A percentile compares a stretch with the other conserved stretches of the same genome.
Conservation (phyloP, 2,329 filamentous ascomycete genomes). For the Cladosporium halotolerans region DNA sequence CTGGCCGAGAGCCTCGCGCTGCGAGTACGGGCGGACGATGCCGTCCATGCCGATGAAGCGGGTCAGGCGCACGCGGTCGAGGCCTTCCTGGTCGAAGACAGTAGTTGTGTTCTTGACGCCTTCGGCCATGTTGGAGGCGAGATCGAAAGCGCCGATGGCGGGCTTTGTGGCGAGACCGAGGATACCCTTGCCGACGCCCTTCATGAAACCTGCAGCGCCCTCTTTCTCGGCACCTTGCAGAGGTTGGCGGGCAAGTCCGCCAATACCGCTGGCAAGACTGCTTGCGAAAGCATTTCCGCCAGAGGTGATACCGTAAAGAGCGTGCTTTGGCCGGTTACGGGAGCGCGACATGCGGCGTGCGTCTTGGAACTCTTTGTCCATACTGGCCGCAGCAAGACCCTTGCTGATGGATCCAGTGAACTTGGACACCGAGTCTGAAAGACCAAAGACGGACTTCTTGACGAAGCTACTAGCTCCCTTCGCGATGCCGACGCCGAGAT, state of each 20-base stretch:
- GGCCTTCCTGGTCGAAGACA: slow-evolving; percentile 88
- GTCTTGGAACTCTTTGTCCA: slow-evolving; percentile 98
- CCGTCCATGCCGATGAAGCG: slow-evolving; percentile 90
- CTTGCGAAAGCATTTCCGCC: slow-evolving; percentile 93
- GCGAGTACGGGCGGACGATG: slow-evolving; percentile 87
- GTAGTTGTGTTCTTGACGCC: slow-evolving; percentile 98
- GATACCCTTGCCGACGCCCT: slow-evolving; percentile 92
- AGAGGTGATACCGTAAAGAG: slow-evolving; percentile 89
- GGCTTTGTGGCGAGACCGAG: slow-evolving; percentile 95
- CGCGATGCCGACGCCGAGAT: slow-evolving; percentile 89
- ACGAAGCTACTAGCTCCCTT: slow-evolving; percentile 96
- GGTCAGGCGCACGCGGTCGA: slow-evolving; percentile 89
- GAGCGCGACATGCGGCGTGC: slow-evolving; percentile 87
- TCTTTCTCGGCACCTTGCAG: slow-evolving; percentile 95
- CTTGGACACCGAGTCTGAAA: slow-evolving; percentile 95
- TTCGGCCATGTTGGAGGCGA: slow-evolving; percentile 94
- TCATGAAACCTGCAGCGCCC: slow-evolving; percentile 89
- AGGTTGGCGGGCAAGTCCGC: slow-evolving; percentile 86
- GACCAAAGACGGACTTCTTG: slow-evolving; percentile 97
- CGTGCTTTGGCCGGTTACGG: slow-evolving; percentile 92
- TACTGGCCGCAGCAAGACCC: slow-evolving; percentile 85
- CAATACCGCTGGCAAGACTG: slow-evolving; percentile 87
- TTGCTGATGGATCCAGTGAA: slow-evolving; percentile 97
- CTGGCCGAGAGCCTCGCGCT: slow-evolving; percentile 91
- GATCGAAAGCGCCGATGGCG: slow-evolving; percentile 90